These are phyloP conservation scores for Pseudogymnoascus sp. DNA, from an alignment of 2,329 filamentous ascomycete genomes.

Conservation along the genomic window DNA sequence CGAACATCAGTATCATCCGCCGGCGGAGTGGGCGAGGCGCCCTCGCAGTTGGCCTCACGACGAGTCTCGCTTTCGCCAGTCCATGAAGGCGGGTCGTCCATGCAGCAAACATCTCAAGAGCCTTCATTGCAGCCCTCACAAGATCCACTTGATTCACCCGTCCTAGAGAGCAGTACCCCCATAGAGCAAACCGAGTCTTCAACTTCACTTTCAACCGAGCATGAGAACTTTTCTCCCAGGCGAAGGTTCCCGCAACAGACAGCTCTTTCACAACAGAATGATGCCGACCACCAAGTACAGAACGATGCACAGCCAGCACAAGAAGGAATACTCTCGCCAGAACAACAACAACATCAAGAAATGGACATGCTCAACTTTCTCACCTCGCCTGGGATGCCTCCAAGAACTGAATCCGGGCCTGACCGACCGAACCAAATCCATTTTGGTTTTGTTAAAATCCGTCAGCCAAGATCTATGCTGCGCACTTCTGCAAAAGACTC, in stretches of 20 bases:
- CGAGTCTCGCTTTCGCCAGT: background rate
- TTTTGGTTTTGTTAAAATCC: slow-evolving; percentile 69
- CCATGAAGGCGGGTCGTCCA: background rate
- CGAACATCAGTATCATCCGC: background rate
- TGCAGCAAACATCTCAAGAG: background rate
- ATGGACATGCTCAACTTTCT: slow-evolving; percentile 26
- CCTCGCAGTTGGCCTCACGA: background rate
- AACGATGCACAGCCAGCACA: background rate
- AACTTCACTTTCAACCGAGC: background rate
- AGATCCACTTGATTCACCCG: background rate
- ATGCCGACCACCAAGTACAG: background rate
- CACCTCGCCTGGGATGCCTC: slow-evolving; percentile 19
- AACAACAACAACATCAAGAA: slow-evolving; percentile 16
- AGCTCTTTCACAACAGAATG: background rate
- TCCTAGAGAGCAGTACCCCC: background rate
- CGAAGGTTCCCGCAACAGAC: background rate
- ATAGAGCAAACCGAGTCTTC: background rate
- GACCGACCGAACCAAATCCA: slow-evolving; percentile 40
- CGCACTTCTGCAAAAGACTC: slow-evolving; percentile 57
- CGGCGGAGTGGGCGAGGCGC: background rate
- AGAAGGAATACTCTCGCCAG: background rate
- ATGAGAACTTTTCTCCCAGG: background rate
- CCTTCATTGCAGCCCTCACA: background rate
- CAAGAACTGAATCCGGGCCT: background rate
- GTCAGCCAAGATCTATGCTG: slow-evolving; percentile 61